Evolutionary conservation across 768 basidiomycete genomes (phyloP), one percentile per base, ranked within the genome.

Genomic region (Panaeolus papilionaceus): DNA sequence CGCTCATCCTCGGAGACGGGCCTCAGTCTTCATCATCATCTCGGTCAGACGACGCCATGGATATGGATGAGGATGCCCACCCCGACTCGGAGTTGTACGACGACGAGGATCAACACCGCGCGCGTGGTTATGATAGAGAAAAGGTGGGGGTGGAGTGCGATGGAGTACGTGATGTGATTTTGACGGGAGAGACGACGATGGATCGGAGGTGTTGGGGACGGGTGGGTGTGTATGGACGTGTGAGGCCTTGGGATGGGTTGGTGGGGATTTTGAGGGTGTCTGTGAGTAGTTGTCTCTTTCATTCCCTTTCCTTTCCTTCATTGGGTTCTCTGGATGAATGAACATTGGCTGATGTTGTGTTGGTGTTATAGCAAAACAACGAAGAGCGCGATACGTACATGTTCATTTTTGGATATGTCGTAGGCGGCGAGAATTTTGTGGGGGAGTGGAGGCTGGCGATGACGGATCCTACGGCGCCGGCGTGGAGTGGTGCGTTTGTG

Each of bases 331-430:
- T 23, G 23, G 1, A 23, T 23, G 23, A 23, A 23, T 23, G 23
- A 23, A 23, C 23, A 23, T 23, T 23, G 23, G 23, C 23, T 23
- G 23, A 23, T 23, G 23, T 23, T 23, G 23, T 23, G 23, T 23
- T 23, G 23, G 23, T 23, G 23, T 0, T 14, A 40, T 8, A 49
- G 47, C 28, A 28, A 10, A 37, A 42, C 28, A 39, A 38, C 16
- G 26, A 51, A 51, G 58, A 37, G 26, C 42, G 38, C 26, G 61
- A 71, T 33, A 81, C 77, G 39, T 75, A 78, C 40, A 72, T 80
- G 72, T 82, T 93, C 47, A 89, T 93, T 70, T 90, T 88, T 38
- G 92, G 92, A 5, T 93, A 92, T 73, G 69, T 94, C 61, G 84
- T 89, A 6, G 90, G 87, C 0, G 86, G 85, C 9, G 77, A 84